Evolutionary conservation across 2,329 filamentous ascomycete species (phyloP), one percentile per base, ranked within the genome.

Genomic region (Calonectria pseudoreteaudii): DNA sequence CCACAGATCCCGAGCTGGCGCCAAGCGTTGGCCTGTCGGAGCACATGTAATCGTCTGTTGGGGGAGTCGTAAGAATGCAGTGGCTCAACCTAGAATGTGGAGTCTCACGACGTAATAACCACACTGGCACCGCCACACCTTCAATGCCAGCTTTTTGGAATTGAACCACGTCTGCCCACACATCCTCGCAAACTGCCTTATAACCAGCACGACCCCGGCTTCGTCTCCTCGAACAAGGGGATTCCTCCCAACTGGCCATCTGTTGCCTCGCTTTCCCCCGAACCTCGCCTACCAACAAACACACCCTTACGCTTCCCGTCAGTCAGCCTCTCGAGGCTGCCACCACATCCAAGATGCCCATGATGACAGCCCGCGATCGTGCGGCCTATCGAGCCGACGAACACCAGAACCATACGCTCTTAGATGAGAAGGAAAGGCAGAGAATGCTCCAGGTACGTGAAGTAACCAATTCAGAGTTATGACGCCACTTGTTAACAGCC

Each of bases 341-440:
- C 31, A 72, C 74, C 70, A 70, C 70, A 72, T 67, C n/a, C 79
- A 74, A 71, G 70, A 85, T 85, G 84, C 81, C 81, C 41, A 26
- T 81, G 36, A 82, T 86, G 76, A 83, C 82, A 28, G 62, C 78
- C 50, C 81, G 81, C 74, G 85, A 85, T 74, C 84, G 82, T 71
- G 80, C 82, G 79, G 81, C 82, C 66, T 87, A 87, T 73, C 81
- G 86, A 69, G 82, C 82, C 74, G 86, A 87, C 72, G 86, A 86
- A 64, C 75, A 75, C 53, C 71, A 80, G 9, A 69, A 80, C 23
- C 85, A 87, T 68, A 79, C 66, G 4, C 76, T 86, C 11, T 70
- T 87, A 44, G 78, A 76, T 34, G 83, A 86, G 41, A 74, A 83
- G 68, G 84, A 87, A 65, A 84, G 81, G 69, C 79, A 84, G 23